These are phyloP conservation scores for Aspergillus ibericus DNA, from an alignment of 2,329 filamentous ascomycete genomes.

Conservation along the genomic window DNA sequence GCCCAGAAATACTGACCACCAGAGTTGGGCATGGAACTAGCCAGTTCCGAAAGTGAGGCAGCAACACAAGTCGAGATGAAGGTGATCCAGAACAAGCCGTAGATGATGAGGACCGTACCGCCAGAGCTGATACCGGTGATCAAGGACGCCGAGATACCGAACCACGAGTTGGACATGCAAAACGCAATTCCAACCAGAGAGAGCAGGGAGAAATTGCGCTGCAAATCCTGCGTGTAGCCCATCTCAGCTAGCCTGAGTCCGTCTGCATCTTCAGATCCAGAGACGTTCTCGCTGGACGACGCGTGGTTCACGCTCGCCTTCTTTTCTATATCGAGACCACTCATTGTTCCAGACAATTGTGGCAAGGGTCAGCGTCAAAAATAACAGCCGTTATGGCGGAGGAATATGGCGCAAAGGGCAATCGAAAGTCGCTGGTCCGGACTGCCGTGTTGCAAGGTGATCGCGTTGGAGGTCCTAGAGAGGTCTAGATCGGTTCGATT, in stretches of 20 bases:
- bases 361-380: background rate
- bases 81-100: slow-evolving; percentile 50
- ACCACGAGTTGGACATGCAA: slow-evolving; percentile 55
- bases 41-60: slow-evolving; percentile 49
- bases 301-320: slow-evolving; percentile 19
- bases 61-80: slow-evolving; percentile 49
- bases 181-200: slow-evolving; percentile 54
- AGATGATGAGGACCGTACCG: slow-evolving; percentile 51
- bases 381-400: background rate
- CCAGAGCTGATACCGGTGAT: slow-evolving; percentile 54
- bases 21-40: slow-evolving; percentile 52
- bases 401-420: slow-evolving; percentile 15
- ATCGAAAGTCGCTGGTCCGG: background rate
- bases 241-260: slow-evolving; percentile 48
- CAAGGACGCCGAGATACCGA: slow-evolving; percentile 51
- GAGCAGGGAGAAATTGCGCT: slow-evolving; percentile 50
- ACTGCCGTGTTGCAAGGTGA: slow-evolving; percentile 11
- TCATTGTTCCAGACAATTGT: slow-evolving; percentile 15
- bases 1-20: slow-evolving; percentile 57
- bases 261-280: slow-evolving; percentile 32
- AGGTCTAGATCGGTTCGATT: slow-evolving; percentile 6
- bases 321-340: slow-evolving; percentile 21
- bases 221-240: slow-evolving; percentile 49
- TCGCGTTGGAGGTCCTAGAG: slow-evolving; percentile 10
- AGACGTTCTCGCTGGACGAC: slow-evolving; percentile 12